Evolutionary conservation across 2,329 filamentous ascomycete genomes (phyloP).

Genomic region (Exophiala oligosperma): DNA sequence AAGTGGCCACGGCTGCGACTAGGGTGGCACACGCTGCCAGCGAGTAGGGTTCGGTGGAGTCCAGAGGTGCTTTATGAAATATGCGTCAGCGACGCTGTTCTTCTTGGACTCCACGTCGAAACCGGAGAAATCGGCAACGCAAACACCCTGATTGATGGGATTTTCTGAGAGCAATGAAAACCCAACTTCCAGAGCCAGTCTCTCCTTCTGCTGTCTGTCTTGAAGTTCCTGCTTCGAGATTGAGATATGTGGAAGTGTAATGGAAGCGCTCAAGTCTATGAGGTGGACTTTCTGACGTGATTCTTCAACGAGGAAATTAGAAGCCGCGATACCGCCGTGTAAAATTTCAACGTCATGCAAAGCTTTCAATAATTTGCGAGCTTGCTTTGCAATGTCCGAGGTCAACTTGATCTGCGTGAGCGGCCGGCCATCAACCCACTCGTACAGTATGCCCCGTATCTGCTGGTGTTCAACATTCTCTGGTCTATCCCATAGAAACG

Average conservation of each 20-base stretch:
- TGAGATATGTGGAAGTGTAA: slow-evolving; percentile 10
- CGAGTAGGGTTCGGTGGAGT: slow-evolving; percentile 1
- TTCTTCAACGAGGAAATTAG: slow-evolving; percentile 5
- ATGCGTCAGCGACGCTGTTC: not conserved
- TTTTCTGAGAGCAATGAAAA: slow-evolving; percentile 1
- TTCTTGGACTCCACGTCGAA: not conserved
- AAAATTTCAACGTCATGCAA: slow-evolving; percentile 2
- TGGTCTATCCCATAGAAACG: slow-evolving; percentile 2
- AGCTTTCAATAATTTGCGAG: not conserved
- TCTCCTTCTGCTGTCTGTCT: slow-evolving; percentile 6
- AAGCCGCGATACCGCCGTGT: not conserved
- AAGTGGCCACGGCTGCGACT: not conserved
- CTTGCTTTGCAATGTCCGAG: slow-evolving; percentile 5
- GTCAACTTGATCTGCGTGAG: not conserved
- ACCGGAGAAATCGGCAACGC: slow-evolving; percentile 1
- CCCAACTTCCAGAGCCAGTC: slow-evolving; percentile 1
- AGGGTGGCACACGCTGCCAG: not conserved
- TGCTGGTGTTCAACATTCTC: not conserved
- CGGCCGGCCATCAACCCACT: slow-evolving; percentile 1
- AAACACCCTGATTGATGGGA: slow-evolving; percentile 10
- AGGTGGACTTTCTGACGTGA: slow-evolving; percentile 3
- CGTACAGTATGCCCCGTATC: slow-evolving; percentile 5
- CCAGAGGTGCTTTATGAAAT: slow-evolving; percentile 12
- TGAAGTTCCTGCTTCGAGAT: slow-evolving; percentile 3
- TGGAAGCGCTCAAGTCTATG: slow-evolving; percentile 9